Evolutionary conservation across 768 basidiomycete species (phyloP).

Genomic region (Pisolithus microcarpus): DNA sequence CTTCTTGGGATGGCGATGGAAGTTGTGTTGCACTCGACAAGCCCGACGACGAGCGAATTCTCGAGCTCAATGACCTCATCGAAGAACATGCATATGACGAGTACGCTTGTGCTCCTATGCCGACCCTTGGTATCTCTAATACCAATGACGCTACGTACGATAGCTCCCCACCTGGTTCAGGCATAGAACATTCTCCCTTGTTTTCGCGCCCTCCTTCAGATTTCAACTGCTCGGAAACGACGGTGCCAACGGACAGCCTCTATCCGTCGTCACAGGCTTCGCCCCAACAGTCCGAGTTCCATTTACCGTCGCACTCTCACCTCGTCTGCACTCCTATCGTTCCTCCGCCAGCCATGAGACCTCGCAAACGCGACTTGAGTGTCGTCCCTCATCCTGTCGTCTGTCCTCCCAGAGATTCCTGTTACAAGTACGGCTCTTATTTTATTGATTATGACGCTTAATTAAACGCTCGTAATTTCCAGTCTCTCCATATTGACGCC

Average conservation of each 20-base stretch:
- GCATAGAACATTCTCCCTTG: constrained; percentile 13
- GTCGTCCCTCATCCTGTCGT: constrained; percentile 53
- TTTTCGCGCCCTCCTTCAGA: constrained; percentile 7
- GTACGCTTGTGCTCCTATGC: constrained; percentile 35
- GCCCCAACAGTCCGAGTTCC: constrained; percentile 24
- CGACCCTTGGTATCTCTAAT: constrained; percentile 1
- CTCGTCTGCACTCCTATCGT: constrained; percentile 52
- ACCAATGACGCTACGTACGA: neutral
- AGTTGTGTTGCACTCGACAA: constrained; percentile 36
- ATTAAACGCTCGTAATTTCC: constrained; percentile 11
- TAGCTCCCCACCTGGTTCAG: constrained; percentile 14
- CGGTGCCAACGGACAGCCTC: constrained; percentile 24
- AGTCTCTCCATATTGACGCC: constrained; percentile 80
- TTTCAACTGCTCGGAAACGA: constrained; percentile 33
- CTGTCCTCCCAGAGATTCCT: constrained; percentile 65
- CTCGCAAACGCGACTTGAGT: constrained; percentile 49
- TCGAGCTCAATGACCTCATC: constrained; percentile 66
- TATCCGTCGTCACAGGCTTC: constrained; percentile 27
- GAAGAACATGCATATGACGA: constrained; percentile 72
- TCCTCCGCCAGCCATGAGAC: constrained; percentile 56
- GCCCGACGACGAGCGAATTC: constrained; percentile 47
- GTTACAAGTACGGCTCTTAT: constrained; percentile 54
- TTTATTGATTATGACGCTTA: constrained; percentile 8
- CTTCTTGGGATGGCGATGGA: constrained; percentile 39
- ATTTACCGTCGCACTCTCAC: constrained; percentile 30